A percentile compares a stretch with the other conserved stretches of the same genome.
These are phyloP conservation scores for Infundibulicybe gibba DNA, from an alignment of 768 basidiomycete genomes.

Conservation along the genomic window DNA sequence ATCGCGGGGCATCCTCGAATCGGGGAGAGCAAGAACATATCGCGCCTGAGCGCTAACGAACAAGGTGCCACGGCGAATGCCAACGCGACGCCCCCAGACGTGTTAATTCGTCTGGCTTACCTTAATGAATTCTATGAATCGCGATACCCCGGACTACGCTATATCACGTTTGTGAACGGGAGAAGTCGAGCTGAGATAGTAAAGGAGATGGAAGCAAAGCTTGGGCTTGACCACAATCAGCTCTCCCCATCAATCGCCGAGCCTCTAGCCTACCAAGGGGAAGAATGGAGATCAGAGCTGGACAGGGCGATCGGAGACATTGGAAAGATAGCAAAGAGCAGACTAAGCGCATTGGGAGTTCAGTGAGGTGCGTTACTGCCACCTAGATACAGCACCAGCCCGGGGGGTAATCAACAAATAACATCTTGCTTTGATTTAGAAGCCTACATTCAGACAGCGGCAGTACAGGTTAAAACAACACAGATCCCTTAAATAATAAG, in stretches of 20 bases:
- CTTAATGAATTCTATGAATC: constrained; percentile 79
- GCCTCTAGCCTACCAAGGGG: constrained; percentile 31
- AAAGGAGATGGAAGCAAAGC: constrained; percentile 72
- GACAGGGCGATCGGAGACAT: constrained; percentile 71
- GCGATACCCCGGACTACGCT: constrained; percentile 71
- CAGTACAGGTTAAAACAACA: constrained; percentile 1
- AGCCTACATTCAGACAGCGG: background rate
- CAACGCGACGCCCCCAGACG: constrained; percentile 61
- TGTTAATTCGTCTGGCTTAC: constrained; percentile 66
- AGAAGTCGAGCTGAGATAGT: constrained; percentile 68
- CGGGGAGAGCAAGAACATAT: constrained; percentile 76
- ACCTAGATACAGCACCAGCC: background rate
- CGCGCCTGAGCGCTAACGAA: constrained; percentile 73
- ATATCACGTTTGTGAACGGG: constrained; percentile 92
- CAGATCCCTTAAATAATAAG: background rate
- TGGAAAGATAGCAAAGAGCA: constrained; percentile 71
- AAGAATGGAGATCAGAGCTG: constrained; percentile 65
- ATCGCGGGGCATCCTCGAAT: constrained; percentile 87
- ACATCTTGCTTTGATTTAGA: background rate
- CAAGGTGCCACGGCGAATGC: constrained; percentile 49
- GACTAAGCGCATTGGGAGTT: constrained; percentile 46
- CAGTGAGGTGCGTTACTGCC: constrained; percentile 20
- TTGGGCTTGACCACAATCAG: constrained; percentile 42
- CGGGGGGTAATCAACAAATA: background rate
- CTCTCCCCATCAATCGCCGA: constrained; percentile 21